Evolutionary conservation across 163 green algal species (phyloP).

Genomic region (Volvox carteri): DNA sequence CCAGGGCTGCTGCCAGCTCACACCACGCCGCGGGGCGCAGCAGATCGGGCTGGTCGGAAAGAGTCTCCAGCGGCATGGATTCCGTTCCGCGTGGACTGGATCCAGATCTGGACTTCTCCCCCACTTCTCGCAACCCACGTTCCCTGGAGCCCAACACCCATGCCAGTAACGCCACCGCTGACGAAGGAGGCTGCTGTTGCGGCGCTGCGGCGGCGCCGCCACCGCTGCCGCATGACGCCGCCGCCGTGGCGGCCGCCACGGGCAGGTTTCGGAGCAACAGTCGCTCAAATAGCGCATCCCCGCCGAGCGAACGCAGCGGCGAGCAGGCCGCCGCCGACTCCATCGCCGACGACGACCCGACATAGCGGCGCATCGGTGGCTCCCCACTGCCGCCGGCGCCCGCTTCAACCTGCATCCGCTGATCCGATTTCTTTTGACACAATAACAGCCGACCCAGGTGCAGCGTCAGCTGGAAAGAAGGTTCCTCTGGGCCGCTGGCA

Average conservation of each 20-base stretch:
- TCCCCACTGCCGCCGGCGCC: no score
- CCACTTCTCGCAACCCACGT: no score
- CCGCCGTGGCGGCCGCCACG: not conserved
- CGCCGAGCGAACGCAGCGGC: not conserved
- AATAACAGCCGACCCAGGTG: constrained; percentile 19
- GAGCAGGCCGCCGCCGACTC: not conserved
- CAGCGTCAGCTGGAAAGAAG: no score
- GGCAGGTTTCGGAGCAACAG: not conserved
- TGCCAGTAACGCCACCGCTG: not conserved
- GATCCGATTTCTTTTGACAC: no score
- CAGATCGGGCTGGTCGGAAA: not conserved
- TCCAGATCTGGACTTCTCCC: constrained; percentile 2
- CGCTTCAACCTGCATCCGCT: no score
- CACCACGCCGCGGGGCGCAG: not conserved
- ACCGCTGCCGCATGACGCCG: not conserved
- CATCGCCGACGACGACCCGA: no score
- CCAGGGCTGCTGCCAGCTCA: not conserved
- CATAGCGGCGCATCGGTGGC: no score
- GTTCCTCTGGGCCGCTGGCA: no score
- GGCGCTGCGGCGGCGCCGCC: not conserved
- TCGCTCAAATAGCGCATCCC: not conserved
- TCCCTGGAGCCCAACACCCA: not conserved
- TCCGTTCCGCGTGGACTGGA: no score
- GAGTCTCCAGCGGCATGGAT: no score
- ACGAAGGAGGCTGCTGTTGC: not conserved